A percentile compares a stretch with the other conserved stretches of the same genome.
Conservation (phyloP, 768 basidiomycete genomes). For the Nidularia pulvinata region DNA sequence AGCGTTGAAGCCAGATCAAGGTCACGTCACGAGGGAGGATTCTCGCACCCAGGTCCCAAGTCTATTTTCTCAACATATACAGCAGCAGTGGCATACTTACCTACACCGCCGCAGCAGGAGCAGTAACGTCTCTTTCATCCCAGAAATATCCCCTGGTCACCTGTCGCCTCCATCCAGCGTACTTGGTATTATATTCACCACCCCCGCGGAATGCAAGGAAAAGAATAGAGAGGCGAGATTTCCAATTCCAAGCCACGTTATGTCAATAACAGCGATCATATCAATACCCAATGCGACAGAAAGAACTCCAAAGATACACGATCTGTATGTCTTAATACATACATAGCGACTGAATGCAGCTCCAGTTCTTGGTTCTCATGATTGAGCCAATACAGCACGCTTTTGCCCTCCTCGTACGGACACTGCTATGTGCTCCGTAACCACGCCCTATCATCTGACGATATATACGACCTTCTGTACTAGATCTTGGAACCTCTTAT, state of each 20-base stretch:
- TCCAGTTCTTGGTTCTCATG: not conserved
- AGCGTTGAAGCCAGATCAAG: not conserved
- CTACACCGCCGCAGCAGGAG: not conserved
- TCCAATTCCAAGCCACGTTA: not conserved
- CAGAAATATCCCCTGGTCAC: not conserved
- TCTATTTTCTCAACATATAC: not conserved
- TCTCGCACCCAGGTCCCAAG: not conserved
- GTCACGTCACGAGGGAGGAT: not conserved
- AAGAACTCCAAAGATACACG: not conserved
- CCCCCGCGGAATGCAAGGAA: not conserved
- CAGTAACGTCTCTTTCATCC: not conserved
- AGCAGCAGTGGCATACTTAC: too few relatives aligned
- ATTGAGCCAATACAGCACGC: not conserved
- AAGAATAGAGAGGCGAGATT: not conserved
- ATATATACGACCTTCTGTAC: not conserved
- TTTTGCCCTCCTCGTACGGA: not conserved
- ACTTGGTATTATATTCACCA: not conserved
- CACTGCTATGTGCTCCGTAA: not conserved
- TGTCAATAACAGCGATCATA: not conserved
- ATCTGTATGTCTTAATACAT: not conserved
- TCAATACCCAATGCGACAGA: too few relatives aligned
- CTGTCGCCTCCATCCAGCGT: not conserved
- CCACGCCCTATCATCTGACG: constrained; percentile 1
- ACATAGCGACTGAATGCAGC: not conserved
- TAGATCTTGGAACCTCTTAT: not conserved